Percentiles rank a stretch among this genome's conserved stretches.
Conservation (phyloP, 176 grass and related monocot species). For the Aechmea fasciata region DNA sequence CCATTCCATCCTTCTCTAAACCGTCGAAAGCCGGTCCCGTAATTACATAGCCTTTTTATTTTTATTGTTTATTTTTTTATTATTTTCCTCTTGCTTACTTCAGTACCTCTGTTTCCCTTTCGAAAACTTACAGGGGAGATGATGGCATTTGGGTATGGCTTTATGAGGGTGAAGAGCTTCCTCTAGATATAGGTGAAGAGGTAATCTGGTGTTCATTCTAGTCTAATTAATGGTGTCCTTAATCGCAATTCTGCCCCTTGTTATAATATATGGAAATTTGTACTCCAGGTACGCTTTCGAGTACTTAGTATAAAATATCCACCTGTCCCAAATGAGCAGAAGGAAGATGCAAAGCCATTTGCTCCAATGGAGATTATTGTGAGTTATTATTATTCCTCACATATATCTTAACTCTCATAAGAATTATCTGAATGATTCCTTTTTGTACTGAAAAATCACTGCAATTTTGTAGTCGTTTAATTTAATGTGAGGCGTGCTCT, state of each 20-base stretch:
- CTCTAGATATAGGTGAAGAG: slow-evolving; percentile 84
- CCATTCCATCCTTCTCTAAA: not conserved
- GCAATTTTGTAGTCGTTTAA: not conserved
- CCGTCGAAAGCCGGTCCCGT: not conserved
- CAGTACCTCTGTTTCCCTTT: no score
- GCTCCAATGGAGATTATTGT: slow-evolving; percentile 86
- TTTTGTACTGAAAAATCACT: not conserved
- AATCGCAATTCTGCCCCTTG: not conserved
- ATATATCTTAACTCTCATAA: slow-evolving; percentile 8
- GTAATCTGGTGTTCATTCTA: slow-evolving; percentile 25
- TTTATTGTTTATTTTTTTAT: not conserved
- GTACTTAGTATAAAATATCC: slow-evolving; percentile 77
- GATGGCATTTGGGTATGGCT: slow-evolving; percentile 71
- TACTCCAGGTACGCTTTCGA: slow-evolving; percentile 64
- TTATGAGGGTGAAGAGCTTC: slow-evolving; percentile 37
- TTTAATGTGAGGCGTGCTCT: no score
- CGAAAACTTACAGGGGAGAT: slow-evolving; percentile 23
- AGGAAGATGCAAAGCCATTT: slow-evolving; percentile 62
- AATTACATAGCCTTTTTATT: not conserved
- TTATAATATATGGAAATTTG: slow-evolving; percentile 15
- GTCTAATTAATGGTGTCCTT: not conserved
- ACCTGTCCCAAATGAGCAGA: slow-evolving; percentile 71
- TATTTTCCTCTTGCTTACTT: not conserved
- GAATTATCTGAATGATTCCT: not conserved
- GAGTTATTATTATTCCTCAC: slow-evolving; percentile 10